Conservation (phyloP, 139 green algal genomes). For the Dunaliella sp. region DNA sequence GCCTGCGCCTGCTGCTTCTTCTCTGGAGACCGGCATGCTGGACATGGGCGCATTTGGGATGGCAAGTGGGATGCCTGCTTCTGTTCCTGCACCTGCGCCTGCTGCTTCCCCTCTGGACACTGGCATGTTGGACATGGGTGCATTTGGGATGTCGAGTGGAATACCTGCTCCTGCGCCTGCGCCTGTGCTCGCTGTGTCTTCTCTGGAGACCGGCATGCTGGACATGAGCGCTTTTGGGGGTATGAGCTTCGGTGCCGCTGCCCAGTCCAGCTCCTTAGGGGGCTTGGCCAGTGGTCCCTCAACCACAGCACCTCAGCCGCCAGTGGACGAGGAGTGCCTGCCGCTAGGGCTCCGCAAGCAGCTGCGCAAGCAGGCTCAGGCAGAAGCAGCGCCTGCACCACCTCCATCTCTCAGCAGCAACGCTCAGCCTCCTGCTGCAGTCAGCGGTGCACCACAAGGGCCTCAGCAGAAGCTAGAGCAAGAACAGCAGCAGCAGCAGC, state of each 20-base stretch:
- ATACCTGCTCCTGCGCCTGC: not conserved
- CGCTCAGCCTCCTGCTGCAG: too few species aligned
- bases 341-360: not conserved
- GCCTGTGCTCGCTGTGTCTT: not conserved
- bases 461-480: too few species aligned
- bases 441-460: not conserved
- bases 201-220: constrained; percentile 41
- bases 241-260: constrained; percentile 1
- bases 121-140: constrained; percentile 52
- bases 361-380: not conserved
- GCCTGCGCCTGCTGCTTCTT: not conserved
- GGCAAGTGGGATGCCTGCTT: too few species aligned
- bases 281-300: not conserved
- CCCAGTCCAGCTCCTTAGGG: not conserved
- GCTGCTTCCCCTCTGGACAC: constrained; percentile 13
- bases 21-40: too few species aligned
- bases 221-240: constrained; percentile 46
- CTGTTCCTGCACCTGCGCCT: not conserved
- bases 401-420: too few species aligned
- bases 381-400: not conserved
- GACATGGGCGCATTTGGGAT: too few species aligned
- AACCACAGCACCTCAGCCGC: not conserved
- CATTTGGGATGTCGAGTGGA: too few species aligned
- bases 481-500: not conserved
- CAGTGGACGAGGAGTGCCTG: constrained; percentile 10